Conservation (phyloP, 1,284 basidiomycete species). For the Puccinia triticina region DNA sequence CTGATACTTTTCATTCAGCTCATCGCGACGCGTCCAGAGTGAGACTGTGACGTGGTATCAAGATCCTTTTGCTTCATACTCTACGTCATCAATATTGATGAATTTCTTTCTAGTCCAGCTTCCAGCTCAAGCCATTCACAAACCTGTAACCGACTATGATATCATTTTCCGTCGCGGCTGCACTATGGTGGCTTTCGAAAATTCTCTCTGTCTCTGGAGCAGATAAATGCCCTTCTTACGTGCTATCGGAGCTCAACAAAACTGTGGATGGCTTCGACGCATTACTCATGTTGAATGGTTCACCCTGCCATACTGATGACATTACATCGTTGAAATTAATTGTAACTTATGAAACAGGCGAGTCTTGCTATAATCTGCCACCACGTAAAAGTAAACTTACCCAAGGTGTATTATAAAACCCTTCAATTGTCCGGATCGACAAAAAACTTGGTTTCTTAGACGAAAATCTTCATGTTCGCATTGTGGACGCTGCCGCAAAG, state of each 20-base stretch:
- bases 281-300: conserved; percentile 2
- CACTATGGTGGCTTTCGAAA: not conserved
- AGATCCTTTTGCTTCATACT: not conserved
- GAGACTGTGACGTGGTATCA: too few relatives aligned
- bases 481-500: conserved; percentile 18
- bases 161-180: not conserved
- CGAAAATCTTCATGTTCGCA: conserved; percentile 20
- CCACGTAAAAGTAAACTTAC: not conserved
- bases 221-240: conserved; percentile 19
- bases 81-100: not conserved
- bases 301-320: conserved; percentile 2
- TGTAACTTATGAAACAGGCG: conserved; percentile 19
- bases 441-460: not conserved
- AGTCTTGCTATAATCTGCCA: not conserved
- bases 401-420: too few relatives aligned
- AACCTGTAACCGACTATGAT: not conserved
- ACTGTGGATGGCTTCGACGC: not conserved
- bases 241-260: not conserved
- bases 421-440: not conserved
- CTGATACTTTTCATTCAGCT: too few relatives aligned
- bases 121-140: not conserved
- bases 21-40: too few relatives aligned
- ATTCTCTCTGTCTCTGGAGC: conserved; percentile 2
- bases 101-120: not conserved
- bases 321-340: not conserved